Conservation (phyloP, 768 basidiomycete genomes). For the Floccularia luteovirens region DNA sequence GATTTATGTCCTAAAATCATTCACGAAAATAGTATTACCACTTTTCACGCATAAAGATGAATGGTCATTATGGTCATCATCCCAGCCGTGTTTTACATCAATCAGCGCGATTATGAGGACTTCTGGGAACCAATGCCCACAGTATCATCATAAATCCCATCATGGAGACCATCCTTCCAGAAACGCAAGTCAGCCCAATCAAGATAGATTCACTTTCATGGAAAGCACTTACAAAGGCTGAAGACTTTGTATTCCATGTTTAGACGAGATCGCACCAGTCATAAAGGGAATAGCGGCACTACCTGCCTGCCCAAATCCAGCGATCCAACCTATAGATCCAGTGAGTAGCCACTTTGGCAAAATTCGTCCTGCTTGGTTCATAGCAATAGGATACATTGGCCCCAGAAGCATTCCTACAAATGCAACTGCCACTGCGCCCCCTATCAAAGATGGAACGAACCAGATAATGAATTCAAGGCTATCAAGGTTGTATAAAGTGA, state of each 20-base stretch:
- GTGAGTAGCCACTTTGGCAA: constrained; percentile 66
- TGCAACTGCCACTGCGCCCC: constrained; percentile 55
- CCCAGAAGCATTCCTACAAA: constrained; percentile 65
- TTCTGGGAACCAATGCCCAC: constrained; percentile 42
- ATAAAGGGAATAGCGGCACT: constrained; percentile 68
- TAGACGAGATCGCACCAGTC: constrained; percentile 59
- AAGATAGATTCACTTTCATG: neutral
- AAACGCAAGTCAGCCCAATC: neutral
- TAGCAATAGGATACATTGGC: constrained; percentile 66
- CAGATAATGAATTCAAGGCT: constrained; percentile 64
- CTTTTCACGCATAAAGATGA: too few species aligned
- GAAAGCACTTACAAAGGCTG: constrained; percentile 48
- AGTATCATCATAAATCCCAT: constrained; percentile 50
- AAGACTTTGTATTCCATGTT: constrained; percentile 50
- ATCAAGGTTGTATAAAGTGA: neutral
- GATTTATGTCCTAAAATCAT: too few species aligned
- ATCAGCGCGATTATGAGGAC: neutral
- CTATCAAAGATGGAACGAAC: constrained; percentile 60
- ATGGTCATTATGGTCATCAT: too few species aligned
- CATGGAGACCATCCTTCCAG: constrained; percentile 54
- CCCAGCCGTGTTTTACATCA: too few species aligned
- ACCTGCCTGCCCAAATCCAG: constrained; percentile 64
- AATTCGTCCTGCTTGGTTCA: constrained; percentile 63
- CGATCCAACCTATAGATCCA: constrained; percentile 62
- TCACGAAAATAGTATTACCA: too few species aligned